Base-by-base conservation (phyloP, 176 grass and related monocot genomes). In the Hordeum marinum region DNA sequence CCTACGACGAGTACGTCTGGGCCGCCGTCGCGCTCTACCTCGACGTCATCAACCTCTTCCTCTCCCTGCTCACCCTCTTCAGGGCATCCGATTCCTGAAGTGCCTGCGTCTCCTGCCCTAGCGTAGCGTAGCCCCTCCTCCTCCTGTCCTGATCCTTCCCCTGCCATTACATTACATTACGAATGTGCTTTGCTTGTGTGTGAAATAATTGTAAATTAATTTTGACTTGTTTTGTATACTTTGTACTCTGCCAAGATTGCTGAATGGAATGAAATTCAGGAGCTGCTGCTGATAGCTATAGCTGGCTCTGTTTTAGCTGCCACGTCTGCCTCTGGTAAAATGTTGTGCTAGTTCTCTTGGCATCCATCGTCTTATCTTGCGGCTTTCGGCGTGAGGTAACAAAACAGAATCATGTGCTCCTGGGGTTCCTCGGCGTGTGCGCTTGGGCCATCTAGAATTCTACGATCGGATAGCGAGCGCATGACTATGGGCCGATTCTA, bases 1-100 rank as follows among this genome's bases (percentile, higher is more conserved):
- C 93, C 1, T 96, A 98, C 75, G 91, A 98, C 48, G 96, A 98
- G 80, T 98, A 98, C 57, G 90, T 98, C 31, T 98, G 96, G 96
- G 93, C 93, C 52, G 93, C 96, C 10, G 90, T 96, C 29, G 84
- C 93, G 18, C 81, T 98, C 11, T 98, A 98, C 83, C 89, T 98
- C 41, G 96, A 98, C 75, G 87, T 98, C 73, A 91, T 96, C 85
- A 98, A 95, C 71, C 86, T 98, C 2, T 95, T 95, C 88, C 83
- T 98, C 71, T 98, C 96, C 59, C 88, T 98, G 59, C 87, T 98
- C 69, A 98, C 96, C 10, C 86, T 98, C 1, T 95, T 98, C 57
- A 79, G 87, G 54, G 93, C 96, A 21, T 31, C 93, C 1, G 91
- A 98, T 52, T 84, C 82, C n/a, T 98, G 72, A 90, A 52, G 48